A percentile compares a stretch with the other conserved stretches of the same genome.
Evolutionary conservation across 192 early-diverging fungal species (phyloP).

Genomic region (Backusella liffmaniae): DNA sequence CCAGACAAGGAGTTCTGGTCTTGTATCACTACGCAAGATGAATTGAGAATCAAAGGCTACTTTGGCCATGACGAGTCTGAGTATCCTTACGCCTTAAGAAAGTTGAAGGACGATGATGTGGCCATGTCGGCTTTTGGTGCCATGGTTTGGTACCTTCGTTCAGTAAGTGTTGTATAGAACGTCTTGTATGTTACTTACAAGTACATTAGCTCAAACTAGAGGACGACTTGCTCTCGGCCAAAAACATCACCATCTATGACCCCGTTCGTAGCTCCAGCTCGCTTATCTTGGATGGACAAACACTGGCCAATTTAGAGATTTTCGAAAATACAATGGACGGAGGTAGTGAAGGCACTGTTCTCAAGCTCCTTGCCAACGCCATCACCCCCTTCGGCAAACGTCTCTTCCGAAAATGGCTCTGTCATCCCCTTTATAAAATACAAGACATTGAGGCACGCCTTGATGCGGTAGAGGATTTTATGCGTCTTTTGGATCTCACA

Average conservation of each 20-base stretch:
- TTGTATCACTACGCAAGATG: constrained; percentile 50
- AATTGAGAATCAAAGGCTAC: constrained; percentile 59
- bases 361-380: constrained; percentile 82
- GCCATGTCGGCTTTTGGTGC: constrained; percentile 44
- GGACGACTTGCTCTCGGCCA: constrained; percentile 75
- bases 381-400: constrained; percentile 89
- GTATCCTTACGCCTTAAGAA: constrained; percentile 36
- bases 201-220: constrained; percentile 77
- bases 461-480: constrained; percentile 88
- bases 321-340: constrained; percentile 83
- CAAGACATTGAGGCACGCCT: constrained; percentile 77
- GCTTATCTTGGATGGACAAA: constrained; percentile 90
- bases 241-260: constrained; percentile 82
- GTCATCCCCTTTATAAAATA: constrained; percentile 77
- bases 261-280: constrained; percentile 74
- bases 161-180: constrained; percentile 43
- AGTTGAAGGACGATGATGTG: constrained; percentile 34
- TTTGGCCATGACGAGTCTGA: constrained; percentile 43
- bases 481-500: constrained; percentile 46
- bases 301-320: constrained; percentile 89
- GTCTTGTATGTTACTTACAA: background rate
- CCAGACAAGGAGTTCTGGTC: constrained; percentile 77
- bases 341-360: constrained; percentile 73
- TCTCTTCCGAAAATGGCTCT: constrained; percentile 78
- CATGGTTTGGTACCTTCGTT: constrained; percentile 83